These are phyloP conservation scores for Globisporangium spiculum DNA, from an alignment of 352 stramenopile species.

Conservation along the genomic window DNA sequence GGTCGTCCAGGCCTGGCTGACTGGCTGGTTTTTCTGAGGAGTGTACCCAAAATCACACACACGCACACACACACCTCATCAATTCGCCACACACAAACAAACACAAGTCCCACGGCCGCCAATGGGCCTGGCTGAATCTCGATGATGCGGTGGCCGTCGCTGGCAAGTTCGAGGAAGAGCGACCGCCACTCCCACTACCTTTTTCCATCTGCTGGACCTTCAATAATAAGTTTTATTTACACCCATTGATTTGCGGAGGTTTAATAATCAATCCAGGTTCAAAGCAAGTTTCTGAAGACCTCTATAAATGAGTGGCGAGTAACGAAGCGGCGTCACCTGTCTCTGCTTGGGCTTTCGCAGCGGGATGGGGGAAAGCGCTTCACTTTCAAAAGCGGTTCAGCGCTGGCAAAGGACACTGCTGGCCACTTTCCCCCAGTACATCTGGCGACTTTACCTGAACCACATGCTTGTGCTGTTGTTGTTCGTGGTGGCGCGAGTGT, in stretches of 20 bases:
- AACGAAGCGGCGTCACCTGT: neutral
- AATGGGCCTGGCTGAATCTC: neutral
- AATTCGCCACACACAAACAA: neutral
- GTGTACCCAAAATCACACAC: neutral
- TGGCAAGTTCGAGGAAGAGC: neutral
- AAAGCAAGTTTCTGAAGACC: neutral
- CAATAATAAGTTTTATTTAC: neutral
- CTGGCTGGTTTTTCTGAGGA: neutral
- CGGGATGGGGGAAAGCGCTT: neutral
- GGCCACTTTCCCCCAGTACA: neutral
- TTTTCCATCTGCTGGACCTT: neutral
- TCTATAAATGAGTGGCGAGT: neutral
- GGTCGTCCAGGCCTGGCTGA: neutral
- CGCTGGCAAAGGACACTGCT: neutral
- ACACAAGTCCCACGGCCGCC: neutral
- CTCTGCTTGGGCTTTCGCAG: neutral
- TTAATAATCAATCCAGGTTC: neutral
- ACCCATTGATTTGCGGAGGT: neutral
- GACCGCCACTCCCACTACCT: neutral
- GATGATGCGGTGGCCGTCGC: neutral
- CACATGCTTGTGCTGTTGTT: neutral
- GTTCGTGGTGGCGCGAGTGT: neutral
- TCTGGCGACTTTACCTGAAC: neutral
- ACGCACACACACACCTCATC: neutral
- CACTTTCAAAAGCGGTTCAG: neutral